These are phyloP conservation scores for Yamadazyma songkhlaensis DNA, from an alignment of 1,139 yeast genomes.

Conservation along the genomic window DNA sequence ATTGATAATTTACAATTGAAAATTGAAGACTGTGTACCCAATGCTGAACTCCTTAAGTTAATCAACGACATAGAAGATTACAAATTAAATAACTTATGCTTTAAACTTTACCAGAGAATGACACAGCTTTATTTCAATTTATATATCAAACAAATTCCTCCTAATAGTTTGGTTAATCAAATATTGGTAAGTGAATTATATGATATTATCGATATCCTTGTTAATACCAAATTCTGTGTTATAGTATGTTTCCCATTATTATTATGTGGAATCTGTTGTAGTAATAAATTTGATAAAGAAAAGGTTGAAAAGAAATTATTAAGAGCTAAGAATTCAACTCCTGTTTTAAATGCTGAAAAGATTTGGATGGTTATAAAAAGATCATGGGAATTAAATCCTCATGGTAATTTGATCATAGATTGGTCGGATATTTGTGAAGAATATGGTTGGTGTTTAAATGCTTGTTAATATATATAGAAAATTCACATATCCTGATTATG, in stretches of 20 bases:
- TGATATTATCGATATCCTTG: conserved; percentile 6
- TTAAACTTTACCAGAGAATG: conserved; percentile 6
- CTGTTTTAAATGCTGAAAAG: conserved; percentile 21
- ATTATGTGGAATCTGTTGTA: conserved; percentile 27
- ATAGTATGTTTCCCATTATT: conserved; percentile 18
- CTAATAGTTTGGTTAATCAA: conserved; percentile 8
- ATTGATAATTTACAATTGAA: conserved; percentile 6
- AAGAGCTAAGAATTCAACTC: conserved; percentile 17
- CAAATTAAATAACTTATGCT: conserved; percentile 4
- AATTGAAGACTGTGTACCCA: conserved; percentile 9
- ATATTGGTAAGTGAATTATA: conserved; percentile 6
- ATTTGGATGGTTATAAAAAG: conserved; percentile 20
- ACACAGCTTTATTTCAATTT: conserved; percentile 10
- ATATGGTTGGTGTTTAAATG: conserved; percentile 25
- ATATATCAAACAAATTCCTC: conserved; percentile 9
- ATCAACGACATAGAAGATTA: conserved; percentile 5
- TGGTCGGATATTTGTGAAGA: conserved; percentile 31
- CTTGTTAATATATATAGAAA: conserved; percentile 13
- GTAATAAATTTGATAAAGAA: conserved; percentile 15
- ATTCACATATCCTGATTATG: too few relatives aligned
- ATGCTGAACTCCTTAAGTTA: conserved; percentile 7
- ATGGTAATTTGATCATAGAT: conserved; percentile 23
- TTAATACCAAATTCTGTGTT: conserved; percentile 10
- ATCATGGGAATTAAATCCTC: conserved; percentile 25
- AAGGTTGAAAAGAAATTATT: conserved; percentile 7